Evolutionary conservation across 208 protist species (phyloP).

Genomic region (Crithidia fasciculata): DNA sequence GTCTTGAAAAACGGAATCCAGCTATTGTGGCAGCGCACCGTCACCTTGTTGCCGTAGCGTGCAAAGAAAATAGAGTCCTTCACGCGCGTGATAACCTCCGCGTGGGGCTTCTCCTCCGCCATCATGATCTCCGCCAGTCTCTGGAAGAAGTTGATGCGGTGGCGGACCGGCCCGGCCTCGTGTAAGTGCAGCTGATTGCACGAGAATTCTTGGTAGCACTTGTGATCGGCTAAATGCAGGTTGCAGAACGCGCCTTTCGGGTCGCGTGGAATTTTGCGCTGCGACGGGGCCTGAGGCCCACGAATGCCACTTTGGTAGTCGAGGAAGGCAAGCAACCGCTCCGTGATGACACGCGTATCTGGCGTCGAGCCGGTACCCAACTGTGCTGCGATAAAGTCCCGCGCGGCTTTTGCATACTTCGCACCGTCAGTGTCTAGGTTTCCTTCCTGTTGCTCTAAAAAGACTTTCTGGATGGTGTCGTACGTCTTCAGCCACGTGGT

Average conservation of each 20-base stretch:
- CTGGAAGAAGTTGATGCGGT: constrained; percentile 82
- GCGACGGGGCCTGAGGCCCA: constrained; percentile 76
- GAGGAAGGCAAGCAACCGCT: constrained; percentile 67
- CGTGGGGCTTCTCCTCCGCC: constrained; percentile 52
- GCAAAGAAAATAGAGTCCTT: constrained; percentile 91
- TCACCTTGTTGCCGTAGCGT: constrained; percentile 89
- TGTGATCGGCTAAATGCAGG: constrained; percentile 86
- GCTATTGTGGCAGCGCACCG: constrained; percentile 74
- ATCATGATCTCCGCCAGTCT: constrained; percentile 71
- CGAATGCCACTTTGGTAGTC: constrained; percentile 84
- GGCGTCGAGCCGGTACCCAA: constrained; percentile 29
- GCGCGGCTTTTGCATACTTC: constrained; percentile 64
- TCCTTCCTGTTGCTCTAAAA: constrained; percentile 64
- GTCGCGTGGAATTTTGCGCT: constrained; percentile 81
- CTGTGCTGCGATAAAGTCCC: constrained; percentile 51
- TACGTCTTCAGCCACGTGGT: constrained; percentile 76
- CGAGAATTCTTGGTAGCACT: constrained; percentile 88
- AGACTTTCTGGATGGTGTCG: constrained; percentile 81
- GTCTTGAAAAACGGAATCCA: constrained; percentile 92
- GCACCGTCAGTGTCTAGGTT: constrained; percentile 35
- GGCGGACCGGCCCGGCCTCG: constrained; percentile 76
- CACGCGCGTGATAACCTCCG: constrained; percentile 68
- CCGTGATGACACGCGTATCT: constrained; percentile 47
- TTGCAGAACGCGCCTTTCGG: constrained; percentile 91
- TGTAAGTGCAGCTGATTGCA: constrained; percentile 90